phyloP scores from a whole-genome alignment of 768 basidiomycete genomes.

The Pleurotus salmoneostramineus region DNA sequence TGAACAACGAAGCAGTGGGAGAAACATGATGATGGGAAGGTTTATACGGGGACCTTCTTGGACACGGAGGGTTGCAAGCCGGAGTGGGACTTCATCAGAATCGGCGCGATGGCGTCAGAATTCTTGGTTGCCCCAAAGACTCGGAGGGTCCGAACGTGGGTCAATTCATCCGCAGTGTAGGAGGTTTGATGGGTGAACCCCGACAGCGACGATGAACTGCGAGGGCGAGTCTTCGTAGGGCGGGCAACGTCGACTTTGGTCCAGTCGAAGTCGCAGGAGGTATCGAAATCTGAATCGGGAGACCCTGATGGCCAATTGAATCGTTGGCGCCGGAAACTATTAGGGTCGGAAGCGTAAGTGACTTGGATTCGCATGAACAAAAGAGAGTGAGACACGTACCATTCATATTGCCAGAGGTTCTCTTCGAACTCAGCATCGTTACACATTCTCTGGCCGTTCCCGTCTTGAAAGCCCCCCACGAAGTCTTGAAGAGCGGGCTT shows the following conservation, averaged over 20 bases:
- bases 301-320: conserved; percentile 64
- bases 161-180: conserved; percentile 32
- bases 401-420: conserved; percentile 53
- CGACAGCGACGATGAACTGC: conserved; percentile 18
- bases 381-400: conserved; percentile 30
- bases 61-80: background rate
- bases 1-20: background rate
- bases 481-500: conserved; percentile 53
- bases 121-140: conserved; percentile 48
- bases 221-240: conserved; percentile 16
- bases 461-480: conserved; percentile 33
- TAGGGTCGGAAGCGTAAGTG: conserved; percentile 21
- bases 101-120: background rate
- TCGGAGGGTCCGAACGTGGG: conserved; percentile 47
- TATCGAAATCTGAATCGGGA: conserved; percentile 22
- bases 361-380: background rate
- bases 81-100: conserved; percentile 2
- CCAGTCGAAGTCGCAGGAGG: conserved; percentile 11
- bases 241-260: conserved; percentile 9
- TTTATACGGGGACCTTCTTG: background rate
- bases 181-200: conserved; percentile 3
- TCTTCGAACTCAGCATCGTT: conserved; percentile 34
- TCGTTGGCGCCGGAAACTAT: conserved; percentile 63
- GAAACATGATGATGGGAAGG: background rate
- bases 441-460: conserved; percentile 28